These are phyloP conservation scores for Chlorella sp. DNA, from an alignment of 139 green algal genomes.

Conservation along the genomic window DNA sequence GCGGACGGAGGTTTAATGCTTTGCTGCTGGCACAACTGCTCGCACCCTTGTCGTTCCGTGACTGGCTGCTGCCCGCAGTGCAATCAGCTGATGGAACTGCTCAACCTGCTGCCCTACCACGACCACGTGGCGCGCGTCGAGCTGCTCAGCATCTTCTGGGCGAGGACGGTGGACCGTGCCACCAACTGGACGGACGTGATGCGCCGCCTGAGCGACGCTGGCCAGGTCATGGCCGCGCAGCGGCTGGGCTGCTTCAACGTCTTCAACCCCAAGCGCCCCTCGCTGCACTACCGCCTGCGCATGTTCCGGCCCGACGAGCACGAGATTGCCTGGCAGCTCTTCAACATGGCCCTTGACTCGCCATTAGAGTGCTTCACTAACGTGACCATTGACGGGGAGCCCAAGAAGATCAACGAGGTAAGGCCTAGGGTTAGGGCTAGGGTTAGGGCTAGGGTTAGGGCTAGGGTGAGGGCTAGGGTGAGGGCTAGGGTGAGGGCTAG, in stretches of 20 bases:
- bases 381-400: conserved; percentile 27
- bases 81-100: conserved; percentile 41
- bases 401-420: conserved; percentile 34
- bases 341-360: conserved; percentile 34
- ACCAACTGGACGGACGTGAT: conserved; percentile 36
- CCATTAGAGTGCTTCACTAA: conserved; percentile 27
- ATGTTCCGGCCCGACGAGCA: conserved; percentile 53
- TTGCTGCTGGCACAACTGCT: neutral
- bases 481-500: no score
- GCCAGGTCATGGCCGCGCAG: conserved; percentile 32
- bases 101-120: conserved; percentile 30
- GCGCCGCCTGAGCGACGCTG: conserved; percentile 21
- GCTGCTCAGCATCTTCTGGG: conserved; percentile 43
- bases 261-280: conserved; percentile 31
- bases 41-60: neutral
- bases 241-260: conserved; percentile 45
- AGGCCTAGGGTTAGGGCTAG: no score
- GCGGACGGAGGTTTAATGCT: neutral
- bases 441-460: no score
- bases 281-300: conserved; percentile 47
- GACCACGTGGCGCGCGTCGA: conserved; percentile 20
- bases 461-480: no score
- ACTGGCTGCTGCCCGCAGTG: conserved; percentile 12
- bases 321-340: conserved; percentile 40
- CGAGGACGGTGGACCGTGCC: conserved; percentile 8